Evolutionary conservation across 306 rosid genomes (phyloP), one percentile per base, ranked within the genome.

Genomic region (Cyclanthera cordifolia): DNA sequence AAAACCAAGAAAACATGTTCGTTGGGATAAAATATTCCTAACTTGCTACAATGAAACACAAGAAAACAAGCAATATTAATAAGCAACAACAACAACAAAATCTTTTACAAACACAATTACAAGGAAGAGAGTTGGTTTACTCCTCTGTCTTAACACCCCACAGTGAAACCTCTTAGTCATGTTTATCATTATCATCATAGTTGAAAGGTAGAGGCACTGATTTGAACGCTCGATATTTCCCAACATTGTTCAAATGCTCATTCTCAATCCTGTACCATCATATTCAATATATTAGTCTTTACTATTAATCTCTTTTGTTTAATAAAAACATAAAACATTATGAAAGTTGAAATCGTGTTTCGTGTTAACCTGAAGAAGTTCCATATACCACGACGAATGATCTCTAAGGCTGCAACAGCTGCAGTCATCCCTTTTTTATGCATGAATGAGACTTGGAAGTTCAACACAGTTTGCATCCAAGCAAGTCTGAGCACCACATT

Each of bases 401-500:
- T 86, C 73, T 88, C 91, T 60, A 88, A 74, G 49, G 79, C 30
- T 8, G 88, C 88, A 23, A 81, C 77, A 46, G 76, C 39, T 82
- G 70, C 65, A 6, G 41, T 15, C 79, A 83, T 65, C 8, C 87
- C 77, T 64, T 83, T 24, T 73, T 5, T 14, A 72, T 86, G 88
- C 79, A 81, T 17, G 73, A 76, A 83, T 43, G 61, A 19, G 16
- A 82, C 30, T 0, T 78, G 1, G 73, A 84, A 78, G 16, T 60
- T 27, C 74, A 81, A 32, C 3, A 86, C 87, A 20, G 89, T 82
- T 52, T 85, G 88, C 73, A 86, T 46, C 93, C 93, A 86, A 10
- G 93, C 84, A 83, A 86, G 83, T 75, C 90, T 89, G 67, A 89
- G 80, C 81, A 86, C 53, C 37, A 86, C 82, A 72, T 89, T 86